Evolutionary conservation across 192 early-diverging fungal species (phyloP).

Genomic region (Backusella australiensis): DNA sequence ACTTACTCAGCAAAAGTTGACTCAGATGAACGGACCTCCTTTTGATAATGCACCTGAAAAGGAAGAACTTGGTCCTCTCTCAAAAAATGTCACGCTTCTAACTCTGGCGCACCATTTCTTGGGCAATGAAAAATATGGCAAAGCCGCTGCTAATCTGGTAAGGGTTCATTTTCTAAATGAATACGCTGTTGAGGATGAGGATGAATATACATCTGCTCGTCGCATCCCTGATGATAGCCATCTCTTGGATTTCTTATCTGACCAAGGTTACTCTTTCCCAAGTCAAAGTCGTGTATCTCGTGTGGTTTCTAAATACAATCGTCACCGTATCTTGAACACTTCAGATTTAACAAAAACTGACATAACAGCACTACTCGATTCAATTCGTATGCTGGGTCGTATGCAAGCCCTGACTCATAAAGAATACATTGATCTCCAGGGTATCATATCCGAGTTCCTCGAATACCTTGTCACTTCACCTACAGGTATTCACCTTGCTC

Average conservation of each 20-base stretch:
- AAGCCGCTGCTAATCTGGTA: slow-evolving; percentile 52
- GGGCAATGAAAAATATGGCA: slow-evolving; percentile 48
- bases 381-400: slow-evolving; percentile 49
- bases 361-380: slow-evolving; percentile 47
- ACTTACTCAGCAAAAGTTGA: slow-evolving; percentile 4
- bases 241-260: slow-evolving; percentile 43
- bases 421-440: slow-evolving; percentile 53
- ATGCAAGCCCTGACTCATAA: slow-evolving; percentile 52
- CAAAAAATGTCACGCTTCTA: slow-evolving; percentile 51
- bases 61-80: slow-evolving; percentile 29
- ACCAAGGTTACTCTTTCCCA: slow-evolving; percentile 61
- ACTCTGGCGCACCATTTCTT: slow-evolving; percentile 51
- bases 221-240: slow-evolving; percentile 41
- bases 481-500: slow-evolving; percentile 46
- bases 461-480: slow-evolving; percentile 54
- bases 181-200: slow-evolving; percentile 41
- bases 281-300: slow-evolving; percentile 48
- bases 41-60: background rate
- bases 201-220: slow-evolving; percentile 39
- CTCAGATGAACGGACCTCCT: background rate
- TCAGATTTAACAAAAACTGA: slow-evolving; percentile 47
- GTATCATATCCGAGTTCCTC: slow-evolving; percentile 47
- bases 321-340: slow-evolving; percentile 27
- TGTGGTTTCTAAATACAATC: slow-evolving; percentile 37
- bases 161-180: slow-evolving; percentile 47